These are phyloP conservation scores for Ensete ventricosum DNA, from an alignment of 176 grass and related monocot genomes.

Conservation along the genomic window DNA sequence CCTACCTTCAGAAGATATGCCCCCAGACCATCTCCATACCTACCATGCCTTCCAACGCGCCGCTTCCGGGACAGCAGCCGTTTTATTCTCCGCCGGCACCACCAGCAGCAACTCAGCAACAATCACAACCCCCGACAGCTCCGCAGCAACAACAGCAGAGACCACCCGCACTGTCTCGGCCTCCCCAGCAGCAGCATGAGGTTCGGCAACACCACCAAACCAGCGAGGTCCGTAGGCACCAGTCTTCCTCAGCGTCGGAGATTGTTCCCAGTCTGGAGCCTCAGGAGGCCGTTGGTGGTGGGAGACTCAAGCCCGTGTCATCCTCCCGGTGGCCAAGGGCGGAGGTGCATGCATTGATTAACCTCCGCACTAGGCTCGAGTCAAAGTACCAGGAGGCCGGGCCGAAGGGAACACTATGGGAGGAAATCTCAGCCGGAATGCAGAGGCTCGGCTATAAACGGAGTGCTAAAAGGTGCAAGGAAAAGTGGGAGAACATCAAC, in stretches of 20 bases:
- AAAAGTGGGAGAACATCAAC: conserved; percentile 96
- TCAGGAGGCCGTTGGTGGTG: conserved; percentile 8
- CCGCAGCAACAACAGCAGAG: conserved; percentile 11
- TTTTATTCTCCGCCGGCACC: neutral
- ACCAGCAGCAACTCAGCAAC: neutral
- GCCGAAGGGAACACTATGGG: conserved; percentile 54
- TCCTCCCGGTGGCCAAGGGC: conserved; percentile 69
- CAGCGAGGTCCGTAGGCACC: conserved; percentile 14
- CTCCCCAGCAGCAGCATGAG: conserved; percentile 18
- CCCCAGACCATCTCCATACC: conserved; percentile 34
- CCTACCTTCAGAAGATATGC: conserved; percentile 56
- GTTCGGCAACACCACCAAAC: neutral
- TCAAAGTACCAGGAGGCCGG: conserved; percentile 41
- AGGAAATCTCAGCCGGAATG: conserved; percentile 73
- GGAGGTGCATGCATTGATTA: conserved; percentile 69
- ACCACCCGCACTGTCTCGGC: neutral
- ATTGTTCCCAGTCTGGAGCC: conserved; percentile 22
- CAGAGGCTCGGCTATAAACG: conserved; percentile 63
- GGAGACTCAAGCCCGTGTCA: conserved; percentile 21
- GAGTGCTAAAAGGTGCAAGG: conserved; percentile 73
- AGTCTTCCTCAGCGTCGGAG: conserved; percentile 7
- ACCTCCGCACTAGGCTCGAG: conserved; percentile 50
- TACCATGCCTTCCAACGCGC: neutral
- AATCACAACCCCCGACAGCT: neutral
- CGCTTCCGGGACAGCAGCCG: conserved; percentile 12